Base-by-base conservation (phyloP, 495 filamentous ascomycete species). In the Xylaria curta region DNA sequence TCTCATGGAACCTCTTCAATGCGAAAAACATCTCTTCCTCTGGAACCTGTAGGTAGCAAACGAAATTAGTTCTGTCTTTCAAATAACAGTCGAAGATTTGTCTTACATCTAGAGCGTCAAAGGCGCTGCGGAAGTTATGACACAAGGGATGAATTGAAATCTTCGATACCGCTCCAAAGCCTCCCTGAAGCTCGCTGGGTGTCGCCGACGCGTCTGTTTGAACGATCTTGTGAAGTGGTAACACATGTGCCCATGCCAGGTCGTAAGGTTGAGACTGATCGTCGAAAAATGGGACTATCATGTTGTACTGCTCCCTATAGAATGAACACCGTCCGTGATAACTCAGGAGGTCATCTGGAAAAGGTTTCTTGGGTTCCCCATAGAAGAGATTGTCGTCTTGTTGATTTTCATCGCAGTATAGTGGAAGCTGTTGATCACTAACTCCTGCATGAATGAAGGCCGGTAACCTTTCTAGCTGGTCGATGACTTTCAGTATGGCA, bases 1-100 rank as follows among this genome's bases (percentile, higher is more conserved):
- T 17, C 1, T n/a, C 6, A 3, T 51, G n/a, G 17, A 28, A 24
- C n/a, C 19, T 15, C 47, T 66, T 66, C 24, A 66, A n/a, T 5
- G 63, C 63, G 31, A 66, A 66, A 15, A 42, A 62, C 36, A 38
- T 59, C 4, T 59, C 54, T 36, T 36, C 54, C 19, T 59, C 13
- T n/a, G 54, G 28, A 1, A 59, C 12, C 54, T 59, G 4, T 7
- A 4, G 15, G 17, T 33, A 58, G 12, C 4, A 24, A 3, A 13
- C 8, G 3, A 8, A 2, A 26, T 59, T 59, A 59, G 17, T 17
- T 33, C 7, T 31, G n/a, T 36, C 2, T 19, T 36, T 7, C 26
- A 1, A n/a, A 59, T 33, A 19, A 9, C 19, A n/a, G 54, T 36
- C 4, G 13, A 26, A 36, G 13, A 4, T 2, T 8, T 8, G 1